Base-by-base conservation (phyloP, 306 rosid species). In the Vicia sativa region DNA sequence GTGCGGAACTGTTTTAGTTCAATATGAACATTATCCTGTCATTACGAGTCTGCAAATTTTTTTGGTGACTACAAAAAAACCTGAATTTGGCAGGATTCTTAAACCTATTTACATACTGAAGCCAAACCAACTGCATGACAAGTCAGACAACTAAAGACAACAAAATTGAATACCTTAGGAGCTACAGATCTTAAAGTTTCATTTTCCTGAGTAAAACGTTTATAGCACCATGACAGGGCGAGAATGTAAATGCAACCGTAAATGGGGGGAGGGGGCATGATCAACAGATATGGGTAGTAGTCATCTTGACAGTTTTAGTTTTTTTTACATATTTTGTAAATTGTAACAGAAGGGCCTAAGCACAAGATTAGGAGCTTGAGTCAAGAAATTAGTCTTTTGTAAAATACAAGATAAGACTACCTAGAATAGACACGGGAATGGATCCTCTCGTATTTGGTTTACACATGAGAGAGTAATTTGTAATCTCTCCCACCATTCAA, bases 141-240 rank as follows among this genome's bases (percentile, higher is more conserved):
- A 52, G 61, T 37, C 35, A 43, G 71, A 74, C 49, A 71, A 53
- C 67, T 71, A 48, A 44, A 49, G 59, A 58, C 39, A 67, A 52
- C 28, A 66, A 75, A 50, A 19, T 48, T 23, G 50, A 62, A 68
- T 46, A 67, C 43, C 31, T 35, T 11, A 28, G 53, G 53, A 53
- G 29, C 62, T 45, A 72, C 28, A 29, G 65, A 19, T 68, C 42
- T 28, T 29, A 31, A 57, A 63, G 45, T 28, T 64, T 50, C 42
- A 58, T 61, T 43, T 57, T 10, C 37, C 38, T 48, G 43, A 9
- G 70, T 57, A 66, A 71, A 61, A 53, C 11, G 38, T 74, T 66
- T 28, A 49, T 54, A 29, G 35, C 39, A 10, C 46, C 35, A 14
- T 21, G 72, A 46, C 39, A 49, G 43, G 45, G 62, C 42, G 52